Evolutionary conservation across 1,284 basidiomycete species (phyloP), one percentile per base, ranked within the genome.

Genomic region (Ustilago nuda): DNA sequence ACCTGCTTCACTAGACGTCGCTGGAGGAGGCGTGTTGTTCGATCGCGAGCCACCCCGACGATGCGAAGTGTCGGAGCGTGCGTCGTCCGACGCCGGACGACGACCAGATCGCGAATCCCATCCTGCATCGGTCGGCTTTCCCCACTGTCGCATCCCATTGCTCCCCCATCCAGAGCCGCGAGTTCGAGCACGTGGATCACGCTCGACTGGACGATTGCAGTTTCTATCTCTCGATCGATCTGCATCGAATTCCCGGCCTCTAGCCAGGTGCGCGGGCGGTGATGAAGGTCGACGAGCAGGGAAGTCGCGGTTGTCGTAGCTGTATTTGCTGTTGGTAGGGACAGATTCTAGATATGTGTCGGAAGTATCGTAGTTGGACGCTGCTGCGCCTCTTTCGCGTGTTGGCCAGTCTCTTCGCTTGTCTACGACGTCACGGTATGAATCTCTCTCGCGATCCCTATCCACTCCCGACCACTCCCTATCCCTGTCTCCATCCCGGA

Each of bases 191-290:
- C 64, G 66, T 27, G 52, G 57, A 37, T 68, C 76, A 2, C 71
- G 66, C 39, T 76, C 74, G 43, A 27, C 39, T 9, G 54, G 17
- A 8, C 66, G 64, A n/a, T 78, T 68, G 37, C 68, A 45, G 8
- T 78, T 72, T 32, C 73, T 37, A 5, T 78, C 73, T 33, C 73
- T 51, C 4, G 72, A 68, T 36, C 78, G 57, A 17, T 80, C 78
- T 3, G 55, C 33, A 7, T 78, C 73, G 23, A 62, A 63, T 5
- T 74, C 73, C n/a, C 72, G 54, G 6, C 66, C 66, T 17, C 66
- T 58, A 15, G 46, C 53, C 3, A 57, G 17, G 32, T 51, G 50
- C 23, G 63, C 39, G 12, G 58, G 57, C 4, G 74, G 69, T 17
- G 74, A 72, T 17, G 63, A 46, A 39, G 68, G 64, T 36, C 68